These are phyloP conservation scores for Teunomyces lycoperdinae DNA, from an alignment of 805 yeast genomes.

Conservation along the genomic window DNA sequence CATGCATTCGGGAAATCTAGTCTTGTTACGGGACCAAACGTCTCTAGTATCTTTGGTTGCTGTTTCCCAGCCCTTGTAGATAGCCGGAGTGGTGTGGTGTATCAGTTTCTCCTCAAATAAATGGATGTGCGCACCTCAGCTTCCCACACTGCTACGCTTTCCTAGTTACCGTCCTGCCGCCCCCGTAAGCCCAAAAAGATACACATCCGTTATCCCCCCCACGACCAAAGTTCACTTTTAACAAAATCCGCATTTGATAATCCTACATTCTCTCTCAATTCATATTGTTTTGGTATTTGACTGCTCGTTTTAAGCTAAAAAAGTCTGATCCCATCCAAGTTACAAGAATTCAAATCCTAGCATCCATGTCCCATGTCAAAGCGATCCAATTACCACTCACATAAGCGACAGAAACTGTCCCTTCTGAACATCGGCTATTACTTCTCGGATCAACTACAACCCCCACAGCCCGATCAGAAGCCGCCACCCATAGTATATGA, in stretches of 20 bases:
- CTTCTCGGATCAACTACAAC: conserved; percentile 12
- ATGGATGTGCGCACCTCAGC: background rate
- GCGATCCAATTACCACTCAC: conserved; percentile 16
- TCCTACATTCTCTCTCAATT: conserved; percentile 4
- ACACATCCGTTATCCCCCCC: conserved; percentile 2
- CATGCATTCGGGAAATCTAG: background rate
- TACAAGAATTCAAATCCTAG: background rate
- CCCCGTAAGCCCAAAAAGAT: conserved; percentile 4
- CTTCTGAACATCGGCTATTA: conserved; percentile 30
- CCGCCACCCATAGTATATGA: conserved; percentile 6
- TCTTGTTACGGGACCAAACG: background rate
- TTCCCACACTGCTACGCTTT: conserved; percentile 3
- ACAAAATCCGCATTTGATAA: conserved; percentile 2
- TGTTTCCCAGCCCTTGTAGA: background rate
- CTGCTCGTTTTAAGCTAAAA: conserved; percentile 3
- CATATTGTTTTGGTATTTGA: conserved; percentile 1
- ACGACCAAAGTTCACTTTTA: conserved; percentile 1
- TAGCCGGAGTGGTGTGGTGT: background rate
- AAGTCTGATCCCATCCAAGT: conserved; percentile 2
- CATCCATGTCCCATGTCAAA: conserved; percentile 4
- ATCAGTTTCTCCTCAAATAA: background rate
- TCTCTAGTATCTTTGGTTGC: background rate
- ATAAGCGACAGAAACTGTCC: conserved; percentile 39
- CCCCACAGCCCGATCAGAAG: conserved; percentile 5
- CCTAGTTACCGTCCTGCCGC: conserved; percentile 3